A percentile compares a stretch with the other conserved stretches of the same genome.
Evolutionary conservation across 148 eudicot genomes (phyloP).

Genomic region (Camellia granthamiana): DNA sequence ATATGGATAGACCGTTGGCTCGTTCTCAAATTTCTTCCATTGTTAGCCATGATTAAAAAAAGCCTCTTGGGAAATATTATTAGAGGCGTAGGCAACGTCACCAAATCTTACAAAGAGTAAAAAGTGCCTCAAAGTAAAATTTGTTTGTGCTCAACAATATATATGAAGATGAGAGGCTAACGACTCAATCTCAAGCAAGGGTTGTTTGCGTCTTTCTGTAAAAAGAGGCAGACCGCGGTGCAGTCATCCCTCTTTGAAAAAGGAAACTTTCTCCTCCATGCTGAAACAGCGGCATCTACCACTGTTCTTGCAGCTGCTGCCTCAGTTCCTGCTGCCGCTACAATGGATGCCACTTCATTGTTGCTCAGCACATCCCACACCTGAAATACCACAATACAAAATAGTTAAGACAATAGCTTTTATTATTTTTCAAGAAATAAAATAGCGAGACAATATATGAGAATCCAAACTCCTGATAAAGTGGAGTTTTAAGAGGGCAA

Average conservation of each 20-base stretch:
- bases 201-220: conserved; percentile 22
- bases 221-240: conserved; percentile 68
- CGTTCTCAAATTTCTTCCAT: no score
- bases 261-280: conserved; percentile 62
- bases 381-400: conserved; percentile 19
- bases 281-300: conserved; percentile 43
- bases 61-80: no score
- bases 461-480: no score
- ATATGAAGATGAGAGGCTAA: neutral
- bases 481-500: no score
- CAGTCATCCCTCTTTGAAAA: conserved; percentile 62
- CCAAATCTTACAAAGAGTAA: neutral
- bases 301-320: conserved; percentile 60
- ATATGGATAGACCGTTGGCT: no score
- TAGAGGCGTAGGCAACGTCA: no score
- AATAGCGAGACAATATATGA: no score
- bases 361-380: conserved; percentile 89
- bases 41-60: no score
- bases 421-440: neutral
- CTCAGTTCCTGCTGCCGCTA: conserved; percentile 41
- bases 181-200: neutral
- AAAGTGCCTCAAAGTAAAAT: neutral
- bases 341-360: conserved; percentile 46
- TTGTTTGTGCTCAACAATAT: neutral
- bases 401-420: neutral